Percentiles rank a stretch among this genome's conserved stretches.
These are phyloP conservation scores for Candida maris DNA, from an alignment of 805 yeast genomes.

Conservation along the genomic window DNA sequence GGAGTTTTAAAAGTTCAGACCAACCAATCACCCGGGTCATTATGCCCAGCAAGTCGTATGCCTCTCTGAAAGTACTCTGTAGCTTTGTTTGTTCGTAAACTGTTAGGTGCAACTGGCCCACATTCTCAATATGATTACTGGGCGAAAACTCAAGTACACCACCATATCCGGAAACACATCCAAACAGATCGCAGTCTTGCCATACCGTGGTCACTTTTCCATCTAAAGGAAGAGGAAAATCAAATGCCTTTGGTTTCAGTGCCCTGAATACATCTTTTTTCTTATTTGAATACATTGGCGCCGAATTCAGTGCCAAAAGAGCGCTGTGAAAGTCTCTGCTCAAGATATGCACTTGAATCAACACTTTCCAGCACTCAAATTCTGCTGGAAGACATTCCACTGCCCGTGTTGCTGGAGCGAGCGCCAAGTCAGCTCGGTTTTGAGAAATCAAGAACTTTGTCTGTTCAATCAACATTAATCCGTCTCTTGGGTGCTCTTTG, in stretches of 20 bases:
- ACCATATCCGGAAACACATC: constrained; percentile 32
- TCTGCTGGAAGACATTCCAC: constrained; percentile 72
- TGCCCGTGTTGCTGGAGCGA: constrained; percentile 54
- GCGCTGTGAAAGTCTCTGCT: constrained; percentile 56
- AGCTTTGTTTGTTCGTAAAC: constrained; percentile 47
- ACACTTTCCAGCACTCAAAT: constrained; percentile 65
- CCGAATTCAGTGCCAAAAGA: constrained; percentile 62
- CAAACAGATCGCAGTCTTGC: constrained; percentile 34
- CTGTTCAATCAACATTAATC: constrained; percentile 57
- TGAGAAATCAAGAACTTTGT: constrained; percentile 59
- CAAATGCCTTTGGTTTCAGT: constrained; percentile 40
- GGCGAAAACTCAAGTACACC: constrained; percentile 33
- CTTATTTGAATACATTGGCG: constrained; percentile 60
- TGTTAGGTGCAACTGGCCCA: constrained; percentile 46
- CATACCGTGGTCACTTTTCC: constrained; percentile 51
- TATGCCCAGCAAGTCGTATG: constrained; percentile 68
- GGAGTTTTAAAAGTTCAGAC: constrained; percentile 65
- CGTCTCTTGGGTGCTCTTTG: constrained; percentile 46
- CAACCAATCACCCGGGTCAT: constrained; percentile 74
- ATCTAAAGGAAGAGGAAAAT: constrained; percentile 50
- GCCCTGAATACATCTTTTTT: constrained; percentile 44
- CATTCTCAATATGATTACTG: constrained; percentile 34
- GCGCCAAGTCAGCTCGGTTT: constrained; percentile 51
- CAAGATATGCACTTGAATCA: constrained; percentile 59
- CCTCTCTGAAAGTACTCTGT: constrained; percentile 51